These are phyloP conservation scores for Hura crepitans DNA, from an alignment of 441 rosid species.

Conservation along the genomic window DNA sequence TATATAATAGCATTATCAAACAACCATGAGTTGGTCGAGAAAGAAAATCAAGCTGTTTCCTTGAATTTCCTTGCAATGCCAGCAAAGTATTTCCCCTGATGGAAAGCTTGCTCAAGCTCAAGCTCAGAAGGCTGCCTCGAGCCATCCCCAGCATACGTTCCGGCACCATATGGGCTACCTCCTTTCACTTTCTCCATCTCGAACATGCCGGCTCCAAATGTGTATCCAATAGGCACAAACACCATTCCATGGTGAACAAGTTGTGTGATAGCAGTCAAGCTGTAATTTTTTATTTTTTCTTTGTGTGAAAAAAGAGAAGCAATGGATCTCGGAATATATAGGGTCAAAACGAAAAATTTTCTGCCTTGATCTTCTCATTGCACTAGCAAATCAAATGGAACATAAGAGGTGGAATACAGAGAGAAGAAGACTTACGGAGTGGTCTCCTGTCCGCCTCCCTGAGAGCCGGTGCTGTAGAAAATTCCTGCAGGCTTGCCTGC, in stretches of 20 bases:
- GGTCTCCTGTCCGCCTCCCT: constrained; percentile 99
- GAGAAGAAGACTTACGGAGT: constrained; percentile 53
- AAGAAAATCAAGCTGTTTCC: constrained; percentile 34
- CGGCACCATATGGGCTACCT: constrained; percentile 92
- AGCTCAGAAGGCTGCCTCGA: constrained; percentile 80
- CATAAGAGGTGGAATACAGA: background rate
- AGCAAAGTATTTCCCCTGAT: constrained; percentile 94
- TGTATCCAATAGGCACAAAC: constrained; percentile 88
- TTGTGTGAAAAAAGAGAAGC: background rate
- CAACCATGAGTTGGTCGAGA: background rate
- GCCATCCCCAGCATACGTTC: constrained; percentile 88
- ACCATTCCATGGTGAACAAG: constrained; percentile 96
- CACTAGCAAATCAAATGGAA: background rate
- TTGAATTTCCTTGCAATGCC: constrained; percentile 78
- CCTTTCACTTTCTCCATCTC: constrained; percentile 95
- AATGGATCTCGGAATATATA: too few relatives aligned
- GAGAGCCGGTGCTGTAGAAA: constrained; percentile 92
- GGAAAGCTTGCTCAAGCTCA: constrained; percentile 79
- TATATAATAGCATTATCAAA: background rate
- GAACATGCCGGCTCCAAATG: constrained; percentile 96
- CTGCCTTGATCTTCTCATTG: background rate
- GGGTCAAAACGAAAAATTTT: too few relatives aligned
- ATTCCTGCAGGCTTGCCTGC: constrained; percentile 98
- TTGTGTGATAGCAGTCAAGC: constrained; percentile 94
- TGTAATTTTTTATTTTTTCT: constrained; percentile 16